Conservation (phyloP, 495 filamentous ascomycete species). For the Annulohypoxylon moriforme region DNA sequence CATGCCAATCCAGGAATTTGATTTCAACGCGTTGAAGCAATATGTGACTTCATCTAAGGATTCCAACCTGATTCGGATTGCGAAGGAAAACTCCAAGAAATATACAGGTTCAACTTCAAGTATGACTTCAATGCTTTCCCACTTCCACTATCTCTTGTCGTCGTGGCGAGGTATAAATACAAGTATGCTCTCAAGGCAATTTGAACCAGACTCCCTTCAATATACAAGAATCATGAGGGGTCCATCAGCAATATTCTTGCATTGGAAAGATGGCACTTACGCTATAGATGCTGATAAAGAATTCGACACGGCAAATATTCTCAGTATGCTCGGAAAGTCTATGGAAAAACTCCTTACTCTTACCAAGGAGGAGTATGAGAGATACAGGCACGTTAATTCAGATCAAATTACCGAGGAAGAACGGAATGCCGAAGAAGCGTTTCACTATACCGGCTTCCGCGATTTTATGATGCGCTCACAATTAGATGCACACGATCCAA, state of each 20-base stretch:
- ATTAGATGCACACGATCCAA: slow-evolving; percentile 88
- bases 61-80: slow-evolving; percentile 70
- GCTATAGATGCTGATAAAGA: slow-evolving; percentile 99
- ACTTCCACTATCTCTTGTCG: slow-evolving; percentile 94
- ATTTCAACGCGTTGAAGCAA: slow-evolving; percentile 83
- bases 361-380: slow-evolving; percentile 81
- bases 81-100: slow-evolving; percentile 74
- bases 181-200: slow-evolving; percentile 70
- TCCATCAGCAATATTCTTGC: slow-evolving; percentile 84
- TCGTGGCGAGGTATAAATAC: slow-evolving; percentile 79
- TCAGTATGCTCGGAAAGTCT: slow-evolving; percentile 90
- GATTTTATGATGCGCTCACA: slow-evolving; percentile 97
- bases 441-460: slow-evolving; percentile 87
- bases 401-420: slow-evolving; percentile 74
- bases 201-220: slow-evolving; percentile 65
- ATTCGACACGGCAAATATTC: slow-evolving; percentile 83
- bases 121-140: slow-evolving; percentile 87
- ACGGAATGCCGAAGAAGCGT: slow-evolving; percentile 74
- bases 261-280: slow-evolving; percentile 85
- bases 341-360: slow-evolving; percentile 97
- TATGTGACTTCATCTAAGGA: slow-evolving; percentile 94
- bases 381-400: slow-evolving; percentile 75
- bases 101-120: slow-evolving; percentile 96
- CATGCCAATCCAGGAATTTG: slow-evolving; percentile 91
- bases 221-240: slow-evolving; percentile 78